phyloP scores from a whole-genome alignment of 306 rosid species.

The Ormosia semicastrata region DNA sequence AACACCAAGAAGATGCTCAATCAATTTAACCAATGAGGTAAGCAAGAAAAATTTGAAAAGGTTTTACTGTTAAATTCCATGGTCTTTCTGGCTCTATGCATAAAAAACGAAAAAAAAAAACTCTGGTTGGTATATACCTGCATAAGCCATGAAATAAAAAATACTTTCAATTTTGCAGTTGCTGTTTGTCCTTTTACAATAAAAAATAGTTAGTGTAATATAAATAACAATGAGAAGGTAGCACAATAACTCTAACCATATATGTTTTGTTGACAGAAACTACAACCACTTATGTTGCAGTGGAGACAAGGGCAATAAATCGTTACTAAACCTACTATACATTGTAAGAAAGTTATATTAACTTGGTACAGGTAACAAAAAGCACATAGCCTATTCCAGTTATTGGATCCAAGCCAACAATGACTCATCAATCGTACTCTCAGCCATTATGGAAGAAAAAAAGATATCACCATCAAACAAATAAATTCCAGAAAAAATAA shows the following conservation, averaged over 20 bases:
- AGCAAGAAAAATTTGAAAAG: not conserved
- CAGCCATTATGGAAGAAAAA: no score
- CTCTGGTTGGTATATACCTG: conserved; percentile 92
- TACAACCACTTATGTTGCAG: not conserved
- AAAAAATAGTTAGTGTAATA: not conserved
- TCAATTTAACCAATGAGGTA: conserved; percentile 4
- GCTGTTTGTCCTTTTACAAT: not conserved
- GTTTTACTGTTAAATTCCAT: conserved; percentile 74
- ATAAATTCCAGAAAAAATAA: no score
- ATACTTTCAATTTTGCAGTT: not conserved
- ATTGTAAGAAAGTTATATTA: no score
- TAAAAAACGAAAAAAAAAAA: conserved; percentile 75
- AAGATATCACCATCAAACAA: no score
- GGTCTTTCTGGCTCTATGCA: conserved; percentile 89
- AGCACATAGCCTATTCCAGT: no score
- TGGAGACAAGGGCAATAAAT: not conserved
- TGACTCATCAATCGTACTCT: no score
- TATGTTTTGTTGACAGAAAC: not conserved
- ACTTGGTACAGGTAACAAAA: not conserved
- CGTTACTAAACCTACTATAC: no score
- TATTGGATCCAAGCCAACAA: no score
- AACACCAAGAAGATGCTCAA: not conserved
- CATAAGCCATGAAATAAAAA: conserved; percentile 3
- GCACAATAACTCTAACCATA: not conserved
- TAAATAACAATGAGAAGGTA: not conserved